Evolutionary conservation across 2,329 filamentous ascomycete species (phyloP).

Genomic region (Drechslerella dactyloides): DNA sequence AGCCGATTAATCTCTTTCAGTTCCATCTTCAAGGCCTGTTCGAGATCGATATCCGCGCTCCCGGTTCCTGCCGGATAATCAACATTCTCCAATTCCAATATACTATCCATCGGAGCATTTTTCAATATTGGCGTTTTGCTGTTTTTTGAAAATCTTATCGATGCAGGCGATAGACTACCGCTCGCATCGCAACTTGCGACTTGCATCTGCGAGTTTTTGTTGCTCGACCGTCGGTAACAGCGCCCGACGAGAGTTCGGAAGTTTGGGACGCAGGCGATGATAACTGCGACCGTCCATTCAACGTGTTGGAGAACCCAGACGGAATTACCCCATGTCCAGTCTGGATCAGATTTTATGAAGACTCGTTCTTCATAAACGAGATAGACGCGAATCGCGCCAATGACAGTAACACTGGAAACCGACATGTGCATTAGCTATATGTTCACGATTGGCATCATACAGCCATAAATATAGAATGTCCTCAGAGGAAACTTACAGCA

Average conservation of each 20-base stretch:
- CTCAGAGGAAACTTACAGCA: conserved; percentile 33
- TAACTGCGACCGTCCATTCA: conserved; percentile 46
- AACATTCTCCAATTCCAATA: conserved; percentile 47
- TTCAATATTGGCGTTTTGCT: conserved; percentile 47
- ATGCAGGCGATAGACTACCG: conserved; percentile 44
- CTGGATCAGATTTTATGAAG: conserved; percentile 40
- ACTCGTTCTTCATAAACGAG: conserved; percentile 48
- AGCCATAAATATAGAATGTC: too few species aligned
- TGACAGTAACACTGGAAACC: conserved; percentile 33
- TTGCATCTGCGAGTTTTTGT: conserved; percentile 25
- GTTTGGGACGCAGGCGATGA: conserved; percentile 45
- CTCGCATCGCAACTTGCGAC: conserved; percentile 26
- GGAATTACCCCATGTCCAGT: conserved; percentile 47
- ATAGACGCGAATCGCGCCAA: conserved; percentile 45
- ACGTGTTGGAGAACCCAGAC: conserved; percentile 48
- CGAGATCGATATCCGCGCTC: conserved; percentile 46
- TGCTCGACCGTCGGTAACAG: conserved; percentile 20
- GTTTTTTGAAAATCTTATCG: conserved; percentile 47
- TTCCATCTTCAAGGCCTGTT: conserved; percentile 42
- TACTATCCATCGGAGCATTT: conserved; percentile 46
- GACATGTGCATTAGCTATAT: background rate
- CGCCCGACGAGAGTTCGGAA: conserved; percentile 39
- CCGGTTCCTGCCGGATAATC: conserved; percentile 46
- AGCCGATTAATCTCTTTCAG: conserved; percentile 42
- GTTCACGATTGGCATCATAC: background rate